Evolutionary conservation across 108 stramenopile genomes (phyloP).

Genomic region (Conticribra weissflogii): DNA sequence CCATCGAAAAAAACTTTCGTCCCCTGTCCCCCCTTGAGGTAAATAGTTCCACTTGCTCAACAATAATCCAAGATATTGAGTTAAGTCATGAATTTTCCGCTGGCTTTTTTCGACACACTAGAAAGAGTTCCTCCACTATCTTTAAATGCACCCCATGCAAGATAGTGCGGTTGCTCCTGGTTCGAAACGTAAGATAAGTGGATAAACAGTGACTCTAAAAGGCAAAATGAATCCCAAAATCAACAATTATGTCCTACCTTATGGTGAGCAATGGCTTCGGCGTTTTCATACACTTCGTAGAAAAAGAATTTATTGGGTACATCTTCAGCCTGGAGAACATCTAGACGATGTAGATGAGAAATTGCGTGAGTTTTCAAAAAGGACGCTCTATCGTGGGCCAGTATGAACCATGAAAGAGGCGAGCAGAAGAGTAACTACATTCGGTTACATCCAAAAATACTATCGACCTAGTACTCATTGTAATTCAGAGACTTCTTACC

Average conservation of each 20-base stretch:
- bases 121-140: slow-evolving; percentile 75
- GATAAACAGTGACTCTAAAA: too few relatives aligned
- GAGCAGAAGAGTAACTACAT: too few relatives aligned
- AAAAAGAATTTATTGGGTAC: slow-evolving; percentile 79
- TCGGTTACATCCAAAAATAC: too few relatives aligned
- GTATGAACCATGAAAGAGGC: too few relatives aligned
- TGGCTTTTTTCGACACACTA: slow-evolving; percentile 71
- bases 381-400: background rate
- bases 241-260: too few relatives aligned
- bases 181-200: too few relatives aligned
- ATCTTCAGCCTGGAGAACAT: slow-evolving; percentile 78
- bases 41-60: too few relatives aligned
- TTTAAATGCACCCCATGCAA: slow-evolving; percentile 83
- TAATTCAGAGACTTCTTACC: slow-evolving; percentile 45
- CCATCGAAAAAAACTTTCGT: too few relatives aligned
- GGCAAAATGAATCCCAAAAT: too few relatives aligned
- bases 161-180: slow-evolving; percentile 75
- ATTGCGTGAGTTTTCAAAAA: background rate
- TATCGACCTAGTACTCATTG: too few relatives aligned
- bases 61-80: background rate
- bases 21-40: too few relatives aligned
- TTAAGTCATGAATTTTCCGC: slow-evolving; percentile 72
- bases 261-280: slow-evolving; percentile 76
- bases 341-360: slow-evolving; percentile 27
- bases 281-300: slow-evolving; percentile 83